Evolutionary conservation across 1,284 basidiomycete species (phyloP).

Genomic region (Fistulina hepatica): DNA sequence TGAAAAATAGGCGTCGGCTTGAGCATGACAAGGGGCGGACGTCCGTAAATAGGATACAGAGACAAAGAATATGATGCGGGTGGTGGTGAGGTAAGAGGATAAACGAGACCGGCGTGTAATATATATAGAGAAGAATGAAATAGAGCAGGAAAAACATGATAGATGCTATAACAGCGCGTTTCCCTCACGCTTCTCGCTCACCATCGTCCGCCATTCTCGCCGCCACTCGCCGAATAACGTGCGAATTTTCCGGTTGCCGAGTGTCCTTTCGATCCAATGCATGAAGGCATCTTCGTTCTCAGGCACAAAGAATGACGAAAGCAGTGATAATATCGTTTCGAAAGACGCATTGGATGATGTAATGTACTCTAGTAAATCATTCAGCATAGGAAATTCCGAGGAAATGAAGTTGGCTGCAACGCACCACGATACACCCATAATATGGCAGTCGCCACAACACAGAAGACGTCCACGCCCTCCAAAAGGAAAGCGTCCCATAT

Average conservation of each 20-base stretch:
- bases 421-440: constrained; percentile 82
- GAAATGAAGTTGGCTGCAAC: constrained; percentile 15
- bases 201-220: constrained; percentile 60
- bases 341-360: constrained; percentile 72
- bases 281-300: constrained; percentile 78
- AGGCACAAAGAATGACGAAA: constrained; percentile 87
- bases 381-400: constrained; percentile 6
- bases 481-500: constrained; percentile 92
- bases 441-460: constrained; percentile 77
- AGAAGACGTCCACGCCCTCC: constrained; percentile 84
- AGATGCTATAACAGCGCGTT: constrained; percentile 56
- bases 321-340: constrained; percentile 78
- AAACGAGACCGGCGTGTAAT: no score
- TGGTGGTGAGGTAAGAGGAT: no score
- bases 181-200: constrained; percentile 52
- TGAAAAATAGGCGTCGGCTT: no score
- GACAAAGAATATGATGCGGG: no score
- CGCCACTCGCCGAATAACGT: constrained; percentile 64
- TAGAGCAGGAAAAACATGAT: no score
- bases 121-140: no score
- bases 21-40: no score
- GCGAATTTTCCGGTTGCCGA: constrained; percentile 61
- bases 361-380: constrained; percentile 51
- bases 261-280: constrained; percentile 67
- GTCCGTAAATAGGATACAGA: no score